Base-by-base conservation (phyloP, 768 basidiomycete genomes). In the Hypholoma sublateritium region DNA sequence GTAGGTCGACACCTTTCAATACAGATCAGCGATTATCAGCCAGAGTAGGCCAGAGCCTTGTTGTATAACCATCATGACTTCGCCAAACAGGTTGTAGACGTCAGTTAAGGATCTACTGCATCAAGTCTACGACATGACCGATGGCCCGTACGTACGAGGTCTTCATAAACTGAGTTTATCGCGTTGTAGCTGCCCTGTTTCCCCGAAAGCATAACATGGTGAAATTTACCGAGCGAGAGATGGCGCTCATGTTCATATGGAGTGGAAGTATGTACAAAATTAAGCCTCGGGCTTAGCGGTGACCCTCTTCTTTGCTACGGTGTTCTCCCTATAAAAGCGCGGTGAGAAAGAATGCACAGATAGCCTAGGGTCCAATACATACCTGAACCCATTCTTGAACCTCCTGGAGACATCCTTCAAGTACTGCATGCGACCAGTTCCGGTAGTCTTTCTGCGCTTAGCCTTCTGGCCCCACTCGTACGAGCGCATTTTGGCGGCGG, bases 321-420 rank as follows among this genome's bases (percentile, higher is more conserved):
- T 91, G 75, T 95, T 94, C 80, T 95, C 94, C 72, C 94, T 92
- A 24, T 24, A 53, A 37, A n/a, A 50, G 21, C 51, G n/a, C 55
- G 48, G 41, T 47, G 16, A 19, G 19, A 37, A 53, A 17, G 0
- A 28, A 52, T 46, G 12, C 3, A 46, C 17, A n/a, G 1, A 3
- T 5, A n/a, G 35, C 12, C 6, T 36, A 34, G 12, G 9, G 9
- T 32, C 1, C 28, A 9, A 32, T 32, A 64, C 82, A 50, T 58
- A 91, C 93, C 90, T 86, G 87, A 96, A 98, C 55, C 96, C 94
- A 71, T 97, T 98, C 88, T 98, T 98, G 89, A 98, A 98, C 65
- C 93, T 85, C 72, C 95, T 86, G 67, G 89, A 87, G 42, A 98
- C 96, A 52, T 81, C 74, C 83, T 95, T 97, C 76, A 98, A 83